phyloP scores from a whole-genome alignment of 176 grass and related monocot genomes.

The maize (Zea mays) region Zm-B73-REFERENCE-NAM-5.0 NC_050098.1:7321001-7321500 shows the following conservation, averaged over 20 bases:
- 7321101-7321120: conserved; percentile 78
- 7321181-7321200: conserved; percentile 69
- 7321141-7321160: neutral
- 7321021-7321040: conserved; percentile 89
- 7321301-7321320: neutral
- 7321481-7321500: too few species aligned
- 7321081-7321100: conserved; percentile 78
- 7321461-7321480: too few species aligned
- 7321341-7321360: neutral
- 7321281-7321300: neutral
- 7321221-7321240: conserved; percentile 79
- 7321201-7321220: conserved; percentile 89
- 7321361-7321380: neutral
- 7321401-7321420: neutral
- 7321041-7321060: conserved; percentile 79
- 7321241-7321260: conserved; percentile 84
- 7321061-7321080: conserved; percentile 66
- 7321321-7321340: neutral
- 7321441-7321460: too few species aligned
- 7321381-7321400: neutral
- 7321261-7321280: conserved; percentile 66
- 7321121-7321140: conserved; percentile 15
- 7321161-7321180: neutral
- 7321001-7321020: conserved; percentile 91
- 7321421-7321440: neutral